Evolutionary conservation across 73 alveolate genomes (phyloP).

Genomic region (Uronychia setigera): DNA sequence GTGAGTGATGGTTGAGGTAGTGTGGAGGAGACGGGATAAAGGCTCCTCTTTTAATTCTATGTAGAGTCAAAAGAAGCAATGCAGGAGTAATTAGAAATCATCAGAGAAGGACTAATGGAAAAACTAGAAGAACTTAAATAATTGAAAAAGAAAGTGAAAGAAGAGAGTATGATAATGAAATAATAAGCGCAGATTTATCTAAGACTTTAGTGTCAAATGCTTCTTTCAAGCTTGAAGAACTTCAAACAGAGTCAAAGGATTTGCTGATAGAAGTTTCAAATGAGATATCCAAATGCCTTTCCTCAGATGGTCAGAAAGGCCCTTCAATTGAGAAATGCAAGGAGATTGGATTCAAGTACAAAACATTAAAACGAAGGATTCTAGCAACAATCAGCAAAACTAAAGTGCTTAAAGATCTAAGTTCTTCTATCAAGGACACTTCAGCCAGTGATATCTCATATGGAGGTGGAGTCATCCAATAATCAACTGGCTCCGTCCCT

Average conservation of each 20-base stretch:
- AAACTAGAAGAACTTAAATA: neutral
- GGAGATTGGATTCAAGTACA: neutral
- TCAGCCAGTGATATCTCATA: neutral
- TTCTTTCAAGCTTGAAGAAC: neutral
- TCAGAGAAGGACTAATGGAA: neutral
- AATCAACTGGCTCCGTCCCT: no score
- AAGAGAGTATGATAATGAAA: neutral
- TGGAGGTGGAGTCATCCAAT: neutral
- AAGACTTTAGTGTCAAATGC: neutral
- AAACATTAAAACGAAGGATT: neutral
- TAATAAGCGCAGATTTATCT: neutral
- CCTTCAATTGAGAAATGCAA: neutral
- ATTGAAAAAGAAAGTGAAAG: neutral
- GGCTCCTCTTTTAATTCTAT: neutral
- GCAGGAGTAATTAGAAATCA: neutral
- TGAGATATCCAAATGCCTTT: neutral
- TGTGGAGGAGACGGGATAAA: no score
- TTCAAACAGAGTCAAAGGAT: neutral
- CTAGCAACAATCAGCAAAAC: neutral
- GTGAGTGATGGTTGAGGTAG: conserved; percentile 4
- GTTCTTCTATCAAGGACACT: neutral
- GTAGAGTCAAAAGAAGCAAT: neutral
- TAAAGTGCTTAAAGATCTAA: neutral
- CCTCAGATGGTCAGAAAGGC: neutral
- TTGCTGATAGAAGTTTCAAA: neutral